Conservation (phyloP, 352 stramenopile species). For the Albugo candida region DNA sequence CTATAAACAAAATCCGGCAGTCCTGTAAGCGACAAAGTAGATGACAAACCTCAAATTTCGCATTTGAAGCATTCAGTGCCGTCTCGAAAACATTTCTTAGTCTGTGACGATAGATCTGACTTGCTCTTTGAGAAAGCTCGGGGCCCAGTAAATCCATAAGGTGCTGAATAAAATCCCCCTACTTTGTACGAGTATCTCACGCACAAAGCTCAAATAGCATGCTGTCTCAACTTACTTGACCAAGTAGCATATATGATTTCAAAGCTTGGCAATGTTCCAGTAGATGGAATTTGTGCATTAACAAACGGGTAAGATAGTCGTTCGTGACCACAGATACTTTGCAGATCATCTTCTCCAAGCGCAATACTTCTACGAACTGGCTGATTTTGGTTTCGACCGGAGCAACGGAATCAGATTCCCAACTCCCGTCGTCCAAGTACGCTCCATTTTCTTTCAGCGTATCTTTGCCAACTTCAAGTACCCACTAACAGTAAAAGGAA, state of each 20-base stretch:
- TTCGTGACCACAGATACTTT: conserved; percentile 69
- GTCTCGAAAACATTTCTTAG: conserved; percentile 88
- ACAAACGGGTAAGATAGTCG: conserved; percentile 78
- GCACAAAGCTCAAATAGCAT: too few species aligned
- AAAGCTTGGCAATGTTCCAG: conserved; percentile 88
- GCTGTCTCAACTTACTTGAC: conserved; percentile 41
- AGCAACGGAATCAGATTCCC: too few species aligned
- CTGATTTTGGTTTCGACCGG: background rate
- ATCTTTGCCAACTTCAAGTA: background rate
- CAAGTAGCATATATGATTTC: conserved; percentile 96
- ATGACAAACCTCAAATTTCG: conserved; percentile 76
- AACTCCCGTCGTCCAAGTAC: too few species aligned
- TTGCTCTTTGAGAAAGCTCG: conserved; percentile 78
- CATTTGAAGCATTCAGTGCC: conserved; percentile 89
- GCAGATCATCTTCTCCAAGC: conserved; percentile 58
- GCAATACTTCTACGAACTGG: conserved; percentile 49
- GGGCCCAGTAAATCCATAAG: conserved; percentile 87
- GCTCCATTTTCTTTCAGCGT: background rate
- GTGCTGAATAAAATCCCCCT: conserved; percentile 94
- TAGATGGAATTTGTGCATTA: conserved; percentile 87
- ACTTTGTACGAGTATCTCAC: too few species aligned
- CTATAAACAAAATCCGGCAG: conserved; percentile 13
- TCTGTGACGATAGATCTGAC: conserved; percentile 89
- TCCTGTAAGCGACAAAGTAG: background rate
- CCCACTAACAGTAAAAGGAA: background rate